Conservation (phyloP, 306 rosid species). For the Prunus davidiana region DNA sequence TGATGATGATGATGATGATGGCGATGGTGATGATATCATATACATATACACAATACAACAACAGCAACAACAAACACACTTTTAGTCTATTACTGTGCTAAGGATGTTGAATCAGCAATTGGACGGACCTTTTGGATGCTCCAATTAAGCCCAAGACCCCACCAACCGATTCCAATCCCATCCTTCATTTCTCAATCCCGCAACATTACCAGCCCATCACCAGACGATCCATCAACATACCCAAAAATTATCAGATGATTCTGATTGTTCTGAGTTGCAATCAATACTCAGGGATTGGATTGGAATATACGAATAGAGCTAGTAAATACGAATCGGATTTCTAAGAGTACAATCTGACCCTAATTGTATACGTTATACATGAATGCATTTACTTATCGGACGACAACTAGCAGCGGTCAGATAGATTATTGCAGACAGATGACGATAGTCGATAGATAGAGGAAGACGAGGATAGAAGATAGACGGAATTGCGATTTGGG, state of each 20-base stretch:
- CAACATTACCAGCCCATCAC: slow-evolving; percentile 4
- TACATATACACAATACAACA: slow-evolving; percentile 5
- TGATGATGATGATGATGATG: not conserved
- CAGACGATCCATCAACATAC: slow-evolving; percentile 23
- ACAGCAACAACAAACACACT: not conserved
- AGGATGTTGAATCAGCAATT: not conserved
- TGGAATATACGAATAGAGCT: not conserved
- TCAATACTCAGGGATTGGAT: not conserved
- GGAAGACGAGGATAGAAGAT: not conserved
- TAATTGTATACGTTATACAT: not conserved
- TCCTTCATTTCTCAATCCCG: slow-evolving; percentile 40
- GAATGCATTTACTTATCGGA: not conserved
- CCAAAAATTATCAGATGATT: not conserved
- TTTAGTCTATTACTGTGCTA: not conserved
- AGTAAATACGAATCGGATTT: no score
- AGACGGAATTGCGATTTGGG: slow-evolving; percentile 2
- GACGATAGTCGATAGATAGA: not conserved
- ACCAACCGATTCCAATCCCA: slow-evolving; percentile 91
- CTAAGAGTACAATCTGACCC: not conserved
- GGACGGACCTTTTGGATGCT: slow-evolving; percentile 8
- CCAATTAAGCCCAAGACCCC: slow-evolving; percentile 26
- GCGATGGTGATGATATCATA: slow-evolving; percentile 11
- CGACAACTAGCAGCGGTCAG: not conserved
- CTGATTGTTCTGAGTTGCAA: not conserved
- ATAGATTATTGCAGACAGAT: not conserved